Percentiles rank a stretch among this genome's conserved stretches.
These are phyloP conservation scores for Heliamphora pulchella DNA, from an alignment of 179 eudicot species.

Conservation along the genomic window DNA sequence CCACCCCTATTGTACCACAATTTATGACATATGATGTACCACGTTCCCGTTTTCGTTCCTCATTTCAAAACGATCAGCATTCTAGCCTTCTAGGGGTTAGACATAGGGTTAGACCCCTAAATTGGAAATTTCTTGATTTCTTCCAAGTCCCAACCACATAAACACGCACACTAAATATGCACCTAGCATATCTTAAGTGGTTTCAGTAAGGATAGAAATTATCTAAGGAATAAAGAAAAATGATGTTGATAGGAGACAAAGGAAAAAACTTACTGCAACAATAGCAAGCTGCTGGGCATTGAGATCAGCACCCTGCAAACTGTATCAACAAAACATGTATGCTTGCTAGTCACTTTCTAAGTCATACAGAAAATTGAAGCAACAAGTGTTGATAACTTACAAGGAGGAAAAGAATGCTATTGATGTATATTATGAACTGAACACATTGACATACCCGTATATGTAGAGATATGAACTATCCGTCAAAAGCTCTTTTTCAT, in stretches of 20 bases:
- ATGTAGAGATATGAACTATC: conserved; percentile 72
- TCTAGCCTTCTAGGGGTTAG: too few species aligned
- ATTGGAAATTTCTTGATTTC: neutral
- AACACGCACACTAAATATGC: neutral
- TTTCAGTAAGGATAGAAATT: neutral
- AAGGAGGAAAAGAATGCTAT: neutral
- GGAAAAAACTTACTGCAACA: conserved; percentile 62
- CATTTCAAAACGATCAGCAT: too few species aligned
- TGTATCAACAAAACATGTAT: conserved; percentile 28
- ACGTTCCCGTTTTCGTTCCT: too few species aligned
- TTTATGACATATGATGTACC: too few species aligned
- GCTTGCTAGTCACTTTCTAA: neutral
- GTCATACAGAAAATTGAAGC: neutral
- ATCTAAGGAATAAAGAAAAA: neutral
- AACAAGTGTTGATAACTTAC: neutral
- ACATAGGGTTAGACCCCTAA: neutral
- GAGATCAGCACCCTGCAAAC: conserved; percentile 69
- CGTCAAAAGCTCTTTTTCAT: conserved; percentile 82
- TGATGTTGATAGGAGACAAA: neutral
- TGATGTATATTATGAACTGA: conserved; percentile 13
- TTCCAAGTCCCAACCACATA: neutral
- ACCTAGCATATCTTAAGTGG: neutral
- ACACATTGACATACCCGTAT: conserved; percentile 60
- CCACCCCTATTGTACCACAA: too few species aligned
- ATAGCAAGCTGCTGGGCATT: conserved; percentile 83